A percentile compares a stretch with the other conserved stretches of the same genome.
Conservation (phyloP, 108 stramenopile species). For the Cyclotella baltica region DNA sequence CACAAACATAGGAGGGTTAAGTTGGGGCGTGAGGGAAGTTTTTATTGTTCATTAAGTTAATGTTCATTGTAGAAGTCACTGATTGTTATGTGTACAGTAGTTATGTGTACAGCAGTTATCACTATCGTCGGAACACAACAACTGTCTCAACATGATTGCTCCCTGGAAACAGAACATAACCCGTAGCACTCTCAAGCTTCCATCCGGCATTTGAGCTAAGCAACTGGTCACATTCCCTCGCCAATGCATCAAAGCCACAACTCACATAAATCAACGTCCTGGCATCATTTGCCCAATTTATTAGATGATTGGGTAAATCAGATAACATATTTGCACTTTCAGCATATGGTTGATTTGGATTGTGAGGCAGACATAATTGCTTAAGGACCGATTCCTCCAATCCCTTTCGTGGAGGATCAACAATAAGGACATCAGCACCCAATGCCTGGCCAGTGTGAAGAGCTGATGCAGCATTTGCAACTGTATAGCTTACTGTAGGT, state of each 20-base stretch:
- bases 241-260: slow-evolving; percentile 97
- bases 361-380: slow-evolving; percentile 74
- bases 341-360: slow-evolving; percentile 71
- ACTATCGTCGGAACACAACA: slow-evolving; percentile 81
- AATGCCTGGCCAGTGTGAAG: slow-evolving; percentile 83
- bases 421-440: slow-evolving; percentile 91
- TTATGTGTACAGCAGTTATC: too few relatives aligned
- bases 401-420: slow-evolving; percentile 96
- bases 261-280: slow-evolving; percentile 94
- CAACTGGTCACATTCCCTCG: slow-evolving; percentile 85
- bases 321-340: slow-evolving; percentile 62
- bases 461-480: slow-evolving; percentile 83
- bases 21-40: not conserved
- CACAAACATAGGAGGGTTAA: too few relatives aligned
- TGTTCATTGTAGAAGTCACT: too few relatives aligned
- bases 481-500: slow-evolving; percentile 58
- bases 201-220: slow-evolving; percentile 80
- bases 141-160: slow-evolving; percentile 96
- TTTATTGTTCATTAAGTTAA: too few relatives aligned
- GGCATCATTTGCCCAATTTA: slow-evolving; percentile 81
- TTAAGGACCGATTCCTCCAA: slow-evolving; percentile 86
- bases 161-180: slow-evolving; percentile 96
- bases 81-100: too few relatives aligned
- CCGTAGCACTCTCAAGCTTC: slow-evolving; percentile 90
- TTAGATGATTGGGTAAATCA: slow-evolving; percentile 56